Evolutionary conservation across 164 flowering plant species (phyloP).

Genomic region (Stephania cephalantha): DNA sequence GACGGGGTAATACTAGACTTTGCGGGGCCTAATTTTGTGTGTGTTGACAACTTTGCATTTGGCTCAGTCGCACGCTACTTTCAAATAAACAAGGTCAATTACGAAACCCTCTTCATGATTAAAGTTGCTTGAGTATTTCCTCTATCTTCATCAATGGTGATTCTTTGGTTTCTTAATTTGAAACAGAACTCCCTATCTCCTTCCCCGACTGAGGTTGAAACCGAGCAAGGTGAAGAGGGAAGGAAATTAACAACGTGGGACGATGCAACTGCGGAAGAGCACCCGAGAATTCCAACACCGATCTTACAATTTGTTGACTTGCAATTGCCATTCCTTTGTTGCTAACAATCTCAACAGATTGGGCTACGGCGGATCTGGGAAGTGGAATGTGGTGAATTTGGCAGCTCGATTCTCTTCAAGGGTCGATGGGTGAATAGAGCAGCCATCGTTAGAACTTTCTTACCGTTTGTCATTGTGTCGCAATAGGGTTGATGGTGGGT

Average conservation of each 20-base stretch:
- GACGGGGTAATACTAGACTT: constrained; percentile 94
- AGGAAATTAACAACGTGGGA: constrained; percentile 55
- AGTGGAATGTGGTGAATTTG: constrained; percentile 91
- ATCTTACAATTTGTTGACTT: constrained; percentile 72
- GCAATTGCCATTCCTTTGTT: constrained; percentile 96
- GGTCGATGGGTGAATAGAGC: constrained; percentile 70
- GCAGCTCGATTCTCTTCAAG: constrained; percentile 62
- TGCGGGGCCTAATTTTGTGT: constrained; percentile 91
- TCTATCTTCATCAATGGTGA: background rate
- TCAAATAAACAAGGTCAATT: constrained; percentile 45
- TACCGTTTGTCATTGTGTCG: constrained; percentile 59
- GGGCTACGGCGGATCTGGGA: constrained; percentile 40
- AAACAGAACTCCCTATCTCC: constrained; percentile 42
- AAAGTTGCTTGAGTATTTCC: background rate
- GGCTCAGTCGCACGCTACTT: constrained; percentile 79
- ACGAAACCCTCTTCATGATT: background rate
- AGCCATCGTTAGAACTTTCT: constrained; percentile 38
- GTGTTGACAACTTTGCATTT: constrained; percentile 83
- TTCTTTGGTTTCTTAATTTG: constrained; percentile 6
- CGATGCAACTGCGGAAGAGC: constrained; percentile 58
- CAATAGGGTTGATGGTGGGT: constrained; percentile 49
- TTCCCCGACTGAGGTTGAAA: constrained; percentile 14
- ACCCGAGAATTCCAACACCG: constrained; percentile 86
- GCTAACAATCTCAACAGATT: constrained; percentile 77
- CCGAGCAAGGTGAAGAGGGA: constrained; percentile 22